These are phyloP conservation scores for Typha latifolia DNA, from an alignment of 176 grass and related monocot species.

Conservation along the genomic window DNA sequence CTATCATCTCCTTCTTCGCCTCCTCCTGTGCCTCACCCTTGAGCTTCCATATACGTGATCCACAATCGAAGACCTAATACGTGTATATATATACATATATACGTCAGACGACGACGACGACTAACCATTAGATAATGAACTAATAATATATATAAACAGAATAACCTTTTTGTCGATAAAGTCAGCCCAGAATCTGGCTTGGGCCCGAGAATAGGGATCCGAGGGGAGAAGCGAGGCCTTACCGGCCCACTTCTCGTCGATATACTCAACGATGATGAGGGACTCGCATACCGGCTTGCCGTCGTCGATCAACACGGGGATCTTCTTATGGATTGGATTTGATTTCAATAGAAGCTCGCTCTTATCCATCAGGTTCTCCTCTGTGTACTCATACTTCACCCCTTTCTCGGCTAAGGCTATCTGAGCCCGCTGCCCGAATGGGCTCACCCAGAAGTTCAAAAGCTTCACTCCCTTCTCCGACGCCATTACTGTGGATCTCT, in stretches of 20 bases:
- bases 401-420: constrained; percentile 55
- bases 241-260: constrained; percentile 39
- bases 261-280: constrained; percentile 47
- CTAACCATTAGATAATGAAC: no score
- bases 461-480: constrained; percentile 27
- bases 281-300: constrained; percentile 48
- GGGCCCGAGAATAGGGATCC: constrained; percentile 24
- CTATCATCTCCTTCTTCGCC: constrained; percentile 32
- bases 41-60: constrained; percentile 21
- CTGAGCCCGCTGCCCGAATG: constrained; percentile 42
- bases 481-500: constrained; percentile 4
- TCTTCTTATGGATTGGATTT: constrained; percentile 75
- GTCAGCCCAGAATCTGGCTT: constrained; percentile 50
- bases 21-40: constrained; percentile 27
- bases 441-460: constrained; percentile 43
- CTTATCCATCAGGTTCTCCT: constrained; percentile 47
- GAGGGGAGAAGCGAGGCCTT: constrained; percentile 14
- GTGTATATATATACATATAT: neutral
- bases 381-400: constrained; percentile 27
- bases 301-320: constrained; percentile 58
- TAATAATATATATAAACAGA: no score
- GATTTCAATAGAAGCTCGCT: constrained; percentile 48
- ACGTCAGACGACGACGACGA: no score
- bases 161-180: constrained; percentile 50
- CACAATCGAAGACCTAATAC: constrained; percentile 12